A percentile compares a stretch with the other conserved stretches of the same genome.
phyloP scores from a whole-genome alignment of 148 eudicot genomes.

The Polygonum maritimum region DNA sequence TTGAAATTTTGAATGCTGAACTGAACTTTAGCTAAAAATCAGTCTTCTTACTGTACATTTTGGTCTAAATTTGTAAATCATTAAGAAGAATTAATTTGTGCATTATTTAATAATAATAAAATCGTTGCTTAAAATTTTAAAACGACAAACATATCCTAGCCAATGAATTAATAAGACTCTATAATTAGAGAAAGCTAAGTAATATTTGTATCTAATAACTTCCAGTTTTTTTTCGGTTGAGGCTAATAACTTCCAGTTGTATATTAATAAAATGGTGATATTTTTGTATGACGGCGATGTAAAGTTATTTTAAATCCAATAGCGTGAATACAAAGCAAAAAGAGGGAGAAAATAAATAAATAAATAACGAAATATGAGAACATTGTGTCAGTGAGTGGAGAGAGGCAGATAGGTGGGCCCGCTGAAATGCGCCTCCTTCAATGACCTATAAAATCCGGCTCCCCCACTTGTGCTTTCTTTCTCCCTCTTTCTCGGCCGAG shows the following conservation, averaged over 20 bases:
- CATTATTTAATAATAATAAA: too few species aligned
- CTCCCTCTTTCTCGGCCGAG: slow-evolving; percentile 2
- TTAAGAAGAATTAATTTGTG: too few species aligned
- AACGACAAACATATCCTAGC: too few species aligned
- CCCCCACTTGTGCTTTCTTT: not conserved
- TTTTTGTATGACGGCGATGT: not conserved
- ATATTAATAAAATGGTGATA: not conserved
- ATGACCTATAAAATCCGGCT: not conserved
- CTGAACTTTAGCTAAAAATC: not conserved
- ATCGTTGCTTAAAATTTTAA: too few species aligned
- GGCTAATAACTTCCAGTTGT: too few species aligned
- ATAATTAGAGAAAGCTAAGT: too few species aligned
- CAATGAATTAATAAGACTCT: too few species aligned
- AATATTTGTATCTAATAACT: too few species aligned
- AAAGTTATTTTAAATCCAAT: not conserved
- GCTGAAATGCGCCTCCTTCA: not conserved
- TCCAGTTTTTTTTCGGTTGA: too few species aligned
- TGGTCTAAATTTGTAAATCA: too few species aligned
- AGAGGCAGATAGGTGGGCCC: not conserved
- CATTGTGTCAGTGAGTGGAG: not conserved
- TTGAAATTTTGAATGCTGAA: not conserved
- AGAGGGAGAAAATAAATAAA: not conserved
- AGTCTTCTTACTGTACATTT: not conserved
- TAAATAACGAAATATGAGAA: not conserved
- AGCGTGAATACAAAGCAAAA: not conserved